Base-by-base conservation (phyloP, 805 yeast genomes). In the Lipomyces japonicus region DNA sequence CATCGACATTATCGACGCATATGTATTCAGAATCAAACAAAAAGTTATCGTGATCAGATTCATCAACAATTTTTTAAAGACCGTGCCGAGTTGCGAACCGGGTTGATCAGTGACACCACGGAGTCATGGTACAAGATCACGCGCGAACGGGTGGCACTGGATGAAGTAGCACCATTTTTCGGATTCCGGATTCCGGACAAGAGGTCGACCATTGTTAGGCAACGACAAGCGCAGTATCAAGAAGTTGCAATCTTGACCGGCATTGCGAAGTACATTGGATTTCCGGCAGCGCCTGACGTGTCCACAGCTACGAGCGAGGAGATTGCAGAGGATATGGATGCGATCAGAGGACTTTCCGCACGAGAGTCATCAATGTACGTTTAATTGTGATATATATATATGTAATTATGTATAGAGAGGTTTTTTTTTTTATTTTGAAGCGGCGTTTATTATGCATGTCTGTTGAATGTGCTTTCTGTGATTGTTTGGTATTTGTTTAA, bases 101-200 rank as follows among this genome's bases (percentile, higher is more conserved):
- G 75, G 23, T 74, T 87, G 71, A 75, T 91, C 42, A 74, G 78
- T 51, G 75, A 79, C 5, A 85, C 95, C 3, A 90, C 97, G 4
- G 78, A 84, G 36, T 76, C 80, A 55, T 93, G 97, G 97, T 91
- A 91, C 71, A 83, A 85, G 58, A 85, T 90, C 62, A 90, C 89
- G 68, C 80, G 83, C 61, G 97, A 93, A 65, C 76, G 97, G 61
- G 76, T 95, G 56, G 81, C 80, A 39, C 76, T 87, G 79, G 96
- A 88, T 65, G 76, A 78, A 55, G 61, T 80, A 44, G 70, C 72
- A 44, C 74, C 83, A 39, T 72, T 75, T 53, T 68, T 68, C 63
- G 61, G 71, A 48, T 68, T 71, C 68, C 62, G 67, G 57, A 63
- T 75, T 40, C 71, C 78, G 47, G 61, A 69, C 57, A 55, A 68